phyloP scores from a whole-genome alignment of 805 yeast species.

The Scheffersomyces amazonensis region DNA sequence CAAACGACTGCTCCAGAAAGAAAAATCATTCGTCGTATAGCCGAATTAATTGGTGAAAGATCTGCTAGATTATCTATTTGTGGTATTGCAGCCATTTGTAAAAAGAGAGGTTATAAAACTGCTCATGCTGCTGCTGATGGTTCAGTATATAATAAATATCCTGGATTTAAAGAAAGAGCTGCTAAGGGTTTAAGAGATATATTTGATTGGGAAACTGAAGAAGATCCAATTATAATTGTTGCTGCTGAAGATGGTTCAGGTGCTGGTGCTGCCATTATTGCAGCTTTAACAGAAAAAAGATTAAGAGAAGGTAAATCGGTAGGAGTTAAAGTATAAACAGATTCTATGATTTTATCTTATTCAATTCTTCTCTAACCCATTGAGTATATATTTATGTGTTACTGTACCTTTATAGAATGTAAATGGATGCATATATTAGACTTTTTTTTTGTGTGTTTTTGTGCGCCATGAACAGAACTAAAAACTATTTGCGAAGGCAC shows the following conservation, averaged over 20 bases:
- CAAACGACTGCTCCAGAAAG: slow-evolving; percentile 75
- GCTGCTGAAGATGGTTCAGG: slow-evolving; percentile 99
- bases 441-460: no score
- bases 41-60: slow-evolving; percentile 87
- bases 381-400: no score
- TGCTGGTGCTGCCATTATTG: slow-evolving; percentile 98
- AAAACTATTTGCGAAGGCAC: no score
- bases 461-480: no score
- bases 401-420: no score
- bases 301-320: slow-evolving; percentile 66
- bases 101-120: slow-evolving; percentile 72
- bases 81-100: slow-evolving; percentile 92
- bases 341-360: no score
- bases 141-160: slow-evolving; percentile 91
- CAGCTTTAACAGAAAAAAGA: slow-evolving; percentile 88
- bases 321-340: slow-evolving; percentile 31
- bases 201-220: slow-evolving; percentile 66
- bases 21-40: slow-evolving; percentile 73
- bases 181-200: slow-evolving; percentile 86
- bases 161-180: slow-evolving; percentile 86
- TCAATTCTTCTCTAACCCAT: no score
- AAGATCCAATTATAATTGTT: slow-evolving; percentile 80
- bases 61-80: slow-evolving; percentile 90
- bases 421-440: no score
- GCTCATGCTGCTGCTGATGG: slow-evolving; percentile 97